These are phyloP conservation scores for Xylariomycetidae sp. DNA, from an alignment of 2,329 filamentous ascomycete genomes.

Conservation along the genomic window DNA sequence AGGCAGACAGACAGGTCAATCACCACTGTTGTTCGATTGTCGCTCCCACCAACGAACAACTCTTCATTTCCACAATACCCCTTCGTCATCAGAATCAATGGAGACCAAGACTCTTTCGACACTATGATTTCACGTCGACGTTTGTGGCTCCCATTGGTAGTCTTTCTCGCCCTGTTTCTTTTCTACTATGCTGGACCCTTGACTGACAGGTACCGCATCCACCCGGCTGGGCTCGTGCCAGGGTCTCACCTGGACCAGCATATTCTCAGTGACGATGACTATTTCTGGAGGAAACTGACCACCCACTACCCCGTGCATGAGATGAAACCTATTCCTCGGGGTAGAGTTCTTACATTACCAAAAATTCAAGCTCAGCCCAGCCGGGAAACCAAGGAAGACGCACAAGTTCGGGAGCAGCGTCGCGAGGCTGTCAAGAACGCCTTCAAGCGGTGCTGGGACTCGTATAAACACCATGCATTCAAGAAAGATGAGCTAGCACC, in stretches of 20 bases:
- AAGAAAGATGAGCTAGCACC: constrained; percentile 38
- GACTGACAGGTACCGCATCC: background rate
- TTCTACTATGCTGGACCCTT: background rate
- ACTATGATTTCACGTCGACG: background rate
- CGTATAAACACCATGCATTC: constrained; percentile 38
- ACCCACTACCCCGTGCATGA: constrained; percentile 17
- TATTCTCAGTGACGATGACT: constrained; percentile 15
- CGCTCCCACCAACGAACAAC: too few relatives aligned
- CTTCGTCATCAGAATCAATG: too few relatives aligned
- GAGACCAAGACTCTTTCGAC: too few relatives aligned
- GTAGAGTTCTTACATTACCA: constrained; percentile 15
- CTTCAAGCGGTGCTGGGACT: constrained; percentile 28
- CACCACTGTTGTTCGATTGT: too few relatives aligned
- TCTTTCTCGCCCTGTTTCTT: background rate
- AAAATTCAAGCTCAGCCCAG: constrained; percentile 16
- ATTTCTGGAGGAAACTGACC: constrained; percentile 22
- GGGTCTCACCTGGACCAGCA: constrained; percentile 6
- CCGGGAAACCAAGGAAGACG: constrained; percentile 12
- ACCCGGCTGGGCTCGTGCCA: background rate
- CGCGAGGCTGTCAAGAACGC: constrained; percentile 16
- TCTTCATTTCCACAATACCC: too few relatives aligned
- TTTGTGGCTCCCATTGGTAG: background rate
- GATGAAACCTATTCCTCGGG: constrained; percentile 17
- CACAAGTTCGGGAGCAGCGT: constrained; percentile 11
- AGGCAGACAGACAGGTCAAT: too few relatives aligned